These are phyloP conservation scores for Fusarium temperatum DNA, from an alignment of 2,329 filamentous ascomycete genomes.

Conservation along the genomic window DNA sequence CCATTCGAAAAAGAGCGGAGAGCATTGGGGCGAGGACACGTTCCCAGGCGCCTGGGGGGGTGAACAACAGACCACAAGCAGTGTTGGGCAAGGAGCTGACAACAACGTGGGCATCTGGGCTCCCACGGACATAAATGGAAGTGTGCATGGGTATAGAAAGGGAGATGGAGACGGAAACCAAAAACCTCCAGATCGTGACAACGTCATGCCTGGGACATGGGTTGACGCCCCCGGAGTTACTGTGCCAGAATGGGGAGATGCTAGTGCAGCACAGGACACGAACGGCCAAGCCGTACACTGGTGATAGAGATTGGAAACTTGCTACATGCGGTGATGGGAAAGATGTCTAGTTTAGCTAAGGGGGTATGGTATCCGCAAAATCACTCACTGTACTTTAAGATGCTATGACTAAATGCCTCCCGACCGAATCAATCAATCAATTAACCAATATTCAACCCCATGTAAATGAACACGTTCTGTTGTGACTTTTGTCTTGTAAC, in stretches of 20 bases:
- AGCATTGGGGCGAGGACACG: conserved; percentile 37
- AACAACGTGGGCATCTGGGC: conserved; percentile 30
- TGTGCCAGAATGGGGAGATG: conserved; percentile 44
- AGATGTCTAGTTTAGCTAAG: conserved; percentile 27
- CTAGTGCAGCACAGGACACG: conserved; percentile 45
- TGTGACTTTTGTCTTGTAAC: background rate
- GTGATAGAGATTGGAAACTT: conserved; percentile 18
- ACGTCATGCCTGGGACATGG: conserved; percentile 49
- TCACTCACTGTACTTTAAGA: conserved; percentile 15
- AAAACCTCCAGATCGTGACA: conserved; percentile 15
- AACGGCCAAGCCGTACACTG: conserved; percentile 32
- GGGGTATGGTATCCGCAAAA: conserved; percentile 33
- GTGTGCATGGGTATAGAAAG: background rate
- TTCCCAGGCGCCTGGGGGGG: conserved; percentile 8
- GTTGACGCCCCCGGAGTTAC: conserved; percentile 8
- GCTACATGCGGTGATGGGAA: conserved; percentile 1
- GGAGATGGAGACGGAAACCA: background rate
- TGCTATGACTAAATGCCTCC: conserved; percentile 19
- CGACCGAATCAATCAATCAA: background rate
- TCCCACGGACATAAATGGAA: background rate
- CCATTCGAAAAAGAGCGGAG: conserved; percentile 25
- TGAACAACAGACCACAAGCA: conserved; percentile 2
- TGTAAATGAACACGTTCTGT: background rate
- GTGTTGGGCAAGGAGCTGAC: conserved; percentile 19
- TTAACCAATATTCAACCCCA: conserved; percentile 1